Base-by-base conservation (phyloP, 495 filamentous ascomycete species). In the Podospora fimiseda region DNA sequence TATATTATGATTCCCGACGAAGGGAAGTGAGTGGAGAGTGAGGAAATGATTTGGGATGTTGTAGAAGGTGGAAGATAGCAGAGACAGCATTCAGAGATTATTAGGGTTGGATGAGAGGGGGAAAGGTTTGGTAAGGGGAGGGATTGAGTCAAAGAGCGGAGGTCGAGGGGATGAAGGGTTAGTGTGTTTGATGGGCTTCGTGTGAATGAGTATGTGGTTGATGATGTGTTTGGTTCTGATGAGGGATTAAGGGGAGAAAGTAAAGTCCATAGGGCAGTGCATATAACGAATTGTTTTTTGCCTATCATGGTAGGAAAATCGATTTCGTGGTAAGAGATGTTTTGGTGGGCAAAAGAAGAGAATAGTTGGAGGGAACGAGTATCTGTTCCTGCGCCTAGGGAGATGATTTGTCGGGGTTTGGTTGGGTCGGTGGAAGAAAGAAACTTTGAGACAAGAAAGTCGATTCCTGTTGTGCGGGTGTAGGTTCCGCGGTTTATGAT, bases 401-500 rank as follows among this genome's bases (percentile, higher is more conserved):
- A 96, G 49, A 97, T 81, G 47, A 98, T 92, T 62, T 98, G 93
- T 51, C 66, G 41, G 56, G 67, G 45, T 55, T 65, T 14, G 44
- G 19, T 33, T 5, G 42, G 39, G 19, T 52, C 48, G 23, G 66
- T 70, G 39, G 48, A 58, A 22, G 62, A 52, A 43, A 97, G 78
- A 65, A 96, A 97, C 30, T 67, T 65, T 21, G 78, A 65, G 52
- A 97, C 82, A 20, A 98, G 80, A 37, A 68, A 70, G 70, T 97
- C 91, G 63, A 98, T 86, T 19, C 89, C 88, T 22, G 80, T 82
- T 20, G 92, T 96, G 58, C 93, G 83, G 22, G 92, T 87, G 65
- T 96, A 96, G n/a, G 93, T 97, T 36, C 92, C 92, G 80, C 93
- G 70, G 66, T 96, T 96, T 53, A 97, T 96, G 39, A 97, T 90